phyloP scores from a whole-genome alignment of 768 basidiomycete genomes.

The Chalciporus chontae region DNA sequence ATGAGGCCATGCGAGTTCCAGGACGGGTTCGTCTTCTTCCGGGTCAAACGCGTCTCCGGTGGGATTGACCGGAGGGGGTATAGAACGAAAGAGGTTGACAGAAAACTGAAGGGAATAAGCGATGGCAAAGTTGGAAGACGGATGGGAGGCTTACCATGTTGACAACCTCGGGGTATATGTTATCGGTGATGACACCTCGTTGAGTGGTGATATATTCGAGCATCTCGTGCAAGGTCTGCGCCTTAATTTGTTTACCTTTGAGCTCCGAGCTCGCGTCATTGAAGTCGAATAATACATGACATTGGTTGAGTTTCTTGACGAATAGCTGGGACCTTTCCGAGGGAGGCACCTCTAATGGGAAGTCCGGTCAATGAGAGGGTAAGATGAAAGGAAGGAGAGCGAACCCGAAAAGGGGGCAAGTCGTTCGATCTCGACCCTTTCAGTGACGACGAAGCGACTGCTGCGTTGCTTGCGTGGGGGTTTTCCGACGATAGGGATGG shows the following conservation, averaged over 20 bases:
- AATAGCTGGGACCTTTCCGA: conserved; percentile 89
- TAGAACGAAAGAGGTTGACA: conserved; percentile 97
- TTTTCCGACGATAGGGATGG: conserved; percentile 93
- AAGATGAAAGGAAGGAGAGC: conserved; percentile 2
- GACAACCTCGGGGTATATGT: conserved; percentile 97
- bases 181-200: conserved; percentile 93
- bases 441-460: conserved; percentile 92
- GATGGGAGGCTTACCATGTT: conserved; percentile 70
- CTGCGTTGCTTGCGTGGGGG: conserved; percentile 97
- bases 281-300: conserved; percentile 96
- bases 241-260: conserved; percentile 98
- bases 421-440: conserved; percentile 94
- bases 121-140: background rate
- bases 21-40: conserved; percentile 98
- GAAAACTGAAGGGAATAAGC: conserved; percentile 65
- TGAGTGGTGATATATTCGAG: conserved; percentile 98
- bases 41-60: conserved; percentile 98
- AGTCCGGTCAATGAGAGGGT: conserved; percentile 7
- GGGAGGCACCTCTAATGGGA: conserved; percentile 71
- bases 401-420: conserved; percentile 85
- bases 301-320: conserved; percentile 92
- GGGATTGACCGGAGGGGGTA: conserved; percentile 99
- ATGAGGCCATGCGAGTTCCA: conserved; percentile 99
- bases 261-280: conserved; percentile 96
- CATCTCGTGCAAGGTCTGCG: conserved; percentile 97